Conservation (phyloP, 257 asterid genomes). For the Nicotiana attenuata region DNA sequence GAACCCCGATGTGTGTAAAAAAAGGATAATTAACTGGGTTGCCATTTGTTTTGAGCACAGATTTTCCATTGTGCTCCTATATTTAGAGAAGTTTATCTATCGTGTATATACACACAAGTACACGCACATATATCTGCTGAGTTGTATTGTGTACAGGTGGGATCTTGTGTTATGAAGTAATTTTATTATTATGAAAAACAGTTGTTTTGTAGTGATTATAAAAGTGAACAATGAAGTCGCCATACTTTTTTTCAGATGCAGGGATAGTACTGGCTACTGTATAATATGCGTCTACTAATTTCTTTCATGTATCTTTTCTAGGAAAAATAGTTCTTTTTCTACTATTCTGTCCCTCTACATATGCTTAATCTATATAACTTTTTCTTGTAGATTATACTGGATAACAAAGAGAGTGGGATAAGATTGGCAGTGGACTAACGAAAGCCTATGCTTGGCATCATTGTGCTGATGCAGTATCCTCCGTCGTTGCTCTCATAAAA, state of each 20-base stretch:
- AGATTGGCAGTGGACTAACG: slow-evolving; percentile 90
- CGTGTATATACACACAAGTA: no score
- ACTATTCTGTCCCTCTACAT: not conserved
- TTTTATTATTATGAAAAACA: not conserved
- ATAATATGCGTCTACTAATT: not conserved
- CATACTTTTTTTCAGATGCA: not conserved
- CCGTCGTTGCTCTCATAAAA: slow-evolving; percentile 89
- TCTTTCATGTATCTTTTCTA: not conserved
- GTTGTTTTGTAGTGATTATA: not conserved
- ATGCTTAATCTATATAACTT: not conserved
- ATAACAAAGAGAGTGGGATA: slow-evolving; percentile 73
- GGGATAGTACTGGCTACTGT: not conserved
- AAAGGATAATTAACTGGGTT: not conserved
- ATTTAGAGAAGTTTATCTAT: not conserved
- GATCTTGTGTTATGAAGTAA: not conserved
- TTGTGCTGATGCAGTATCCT: slow-evolving; percentile 94
- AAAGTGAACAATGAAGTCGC: not conserved
- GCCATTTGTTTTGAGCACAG: not conserved
- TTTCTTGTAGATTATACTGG: slow-evolving; percentile 57
- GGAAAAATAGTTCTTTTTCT: not conserved
- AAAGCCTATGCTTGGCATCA: slow-evolving; percentile 99
- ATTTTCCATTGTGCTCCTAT: not conserved
- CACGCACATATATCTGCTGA: not conserved
- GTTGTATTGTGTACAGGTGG: not conserved
- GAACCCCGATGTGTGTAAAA: not conserved